Conservation (phyloP, 139 green algal genomes). For the Coccomyxa sp. region DNA sequence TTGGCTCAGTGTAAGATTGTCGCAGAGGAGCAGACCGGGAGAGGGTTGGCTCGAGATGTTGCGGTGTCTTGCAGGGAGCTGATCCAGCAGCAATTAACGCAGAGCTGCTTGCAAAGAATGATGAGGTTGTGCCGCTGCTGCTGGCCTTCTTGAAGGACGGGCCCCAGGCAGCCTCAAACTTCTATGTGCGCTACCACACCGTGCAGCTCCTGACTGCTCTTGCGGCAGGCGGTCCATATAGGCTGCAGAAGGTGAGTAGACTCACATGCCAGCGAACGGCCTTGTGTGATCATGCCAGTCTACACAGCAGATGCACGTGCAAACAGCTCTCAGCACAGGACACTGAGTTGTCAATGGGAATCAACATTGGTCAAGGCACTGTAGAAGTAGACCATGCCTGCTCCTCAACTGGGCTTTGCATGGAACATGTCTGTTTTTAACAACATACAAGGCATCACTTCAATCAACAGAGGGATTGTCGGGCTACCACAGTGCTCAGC, state of each 20-base stretch:
- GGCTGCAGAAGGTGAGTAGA: conserved; percentile 20
- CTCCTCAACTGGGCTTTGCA: no score
- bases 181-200: conserved; percentile 85
- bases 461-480: no score
- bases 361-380: no score
- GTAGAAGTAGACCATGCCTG: no score
- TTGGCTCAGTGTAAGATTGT: background rate
- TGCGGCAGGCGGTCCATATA: conserved; percentile 15
- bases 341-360: no score
- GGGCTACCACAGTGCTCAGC: no score
- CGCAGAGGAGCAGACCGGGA: background rate
- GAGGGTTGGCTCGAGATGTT: background rate
- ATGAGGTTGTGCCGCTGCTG: conserved; percentile 62
- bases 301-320: no score
- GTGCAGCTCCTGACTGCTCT: conserved; percentile 79
- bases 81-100: conserved; percentile 60
- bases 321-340: no score
- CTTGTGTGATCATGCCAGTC: no score
- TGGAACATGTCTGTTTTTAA: no score
- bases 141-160: conserved; percentile 69
- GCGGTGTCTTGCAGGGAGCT: conserved; percentile 10
- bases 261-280: no score
- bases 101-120: conserved; percentile 66
- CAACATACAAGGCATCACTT: no score
- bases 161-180: conserved; percentile 60